Percentiles rank a stretch among this genome's conserved stretches.
Conservation (phyloP, 768 basidiomycete genomes). For the Austroboletus eburneus region DNA sequence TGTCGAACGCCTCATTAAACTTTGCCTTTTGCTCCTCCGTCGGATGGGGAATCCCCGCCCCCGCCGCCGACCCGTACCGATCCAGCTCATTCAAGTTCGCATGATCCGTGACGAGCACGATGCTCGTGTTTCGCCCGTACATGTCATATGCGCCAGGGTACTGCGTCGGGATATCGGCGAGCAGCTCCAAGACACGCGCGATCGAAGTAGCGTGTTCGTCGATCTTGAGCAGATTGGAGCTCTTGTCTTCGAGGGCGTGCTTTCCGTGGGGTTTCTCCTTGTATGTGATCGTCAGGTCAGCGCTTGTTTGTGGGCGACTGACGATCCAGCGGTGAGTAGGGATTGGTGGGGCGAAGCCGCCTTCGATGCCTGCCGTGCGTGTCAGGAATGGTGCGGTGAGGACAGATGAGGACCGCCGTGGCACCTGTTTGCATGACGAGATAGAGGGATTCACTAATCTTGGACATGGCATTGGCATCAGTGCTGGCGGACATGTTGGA, state of each 20-base stretch:
- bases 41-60: conserved; percentile 42
- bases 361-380: conserved; percentile 49
- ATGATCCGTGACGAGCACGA: conserved; percentile 42
- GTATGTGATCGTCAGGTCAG: conserved; percentile 42
- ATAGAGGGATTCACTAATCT: no score
- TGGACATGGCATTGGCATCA: no score
- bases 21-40: conserved; percentile 60
- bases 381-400: no score
- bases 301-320: conserved; percentile 33
- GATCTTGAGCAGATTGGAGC: conserved; percentile 38
- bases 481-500: no score
- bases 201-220: conserved; percentile 6
- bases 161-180: conserved; percentile 42
- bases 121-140: conserved; percentile 66
- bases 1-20: conserved; percentile 68
- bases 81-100: background rate
- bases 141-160: conserved; percentile 63
- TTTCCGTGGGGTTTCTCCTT: conserved; percentile 48
- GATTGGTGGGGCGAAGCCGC: conserved; percentile 71
- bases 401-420: no score
- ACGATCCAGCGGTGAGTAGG: conserved; percentile 54
- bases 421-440: no score
- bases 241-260: conserved; percentile 41
- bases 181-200: conserved; percentile 48
- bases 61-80: conserved; percentile 51